Evolutionary conservation across 768 basidiomycete genomes (phyloP), one percentile per base, ranked within the genome.

Genomic region (Auricularia auricula-judae): DNA sequence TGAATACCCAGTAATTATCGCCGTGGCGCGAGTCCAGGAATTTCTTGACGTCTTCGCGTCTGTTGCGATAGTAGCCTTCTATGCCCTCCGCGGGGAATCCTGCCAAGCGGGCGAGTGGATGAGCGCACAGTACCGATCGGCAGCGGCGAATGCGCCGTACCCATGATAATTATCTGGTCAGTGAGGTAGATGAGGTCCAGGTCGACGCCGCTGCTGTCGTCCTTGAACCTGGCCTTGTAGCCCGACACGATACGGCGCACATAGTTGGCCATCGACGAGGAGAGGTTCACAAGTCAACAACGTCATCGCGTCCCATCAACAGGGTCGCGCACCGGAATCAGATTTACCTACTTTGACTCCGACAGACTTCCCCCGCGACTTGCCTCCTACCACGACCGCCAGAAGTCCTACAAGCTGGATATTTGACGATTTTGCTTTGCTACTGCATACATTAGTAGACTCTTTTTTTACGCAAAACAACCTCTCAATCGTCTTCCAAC

Each of bases 1-100:
- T 94, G 80, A 91, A 93, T 10, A 94, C 83, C 86, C 91, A 89
- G 72, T 84, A 94, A 70, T 91, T 85, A 69, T 85, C 80, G 3
- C 84, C 83, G 70, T 93, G 91, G 58, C 86, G 79, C 63, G 84
- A 77, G 34, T 89, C 84, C 4, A 93, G 79, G 72, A 94, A 93
- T 47, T 79, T 81, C 67, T 85, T 84, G 1, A 86, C 88, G 70
- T 94, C 89, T 34, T 86, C 83, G 43, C 88, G 78, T 39, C 79
- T 80, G 70, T 96, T 96, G 53, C 93, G 81, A 69, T 96, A 96
- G 47, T 89, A 72, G 1, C 86, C 81, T 68, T 91, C 91, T 1
- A 93, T 70, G 0, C 93, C 93, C 1, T 79, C 75, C 0, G 93
- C 91, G 0, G 93, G 93, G 72, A 88, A 93, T 23, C 93, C 93